These are phyloP conservation scores for Ensete ventricosum DNA, from an alignment of 176 grass and related monocot species.

Conservation along the genomic window DNA sequence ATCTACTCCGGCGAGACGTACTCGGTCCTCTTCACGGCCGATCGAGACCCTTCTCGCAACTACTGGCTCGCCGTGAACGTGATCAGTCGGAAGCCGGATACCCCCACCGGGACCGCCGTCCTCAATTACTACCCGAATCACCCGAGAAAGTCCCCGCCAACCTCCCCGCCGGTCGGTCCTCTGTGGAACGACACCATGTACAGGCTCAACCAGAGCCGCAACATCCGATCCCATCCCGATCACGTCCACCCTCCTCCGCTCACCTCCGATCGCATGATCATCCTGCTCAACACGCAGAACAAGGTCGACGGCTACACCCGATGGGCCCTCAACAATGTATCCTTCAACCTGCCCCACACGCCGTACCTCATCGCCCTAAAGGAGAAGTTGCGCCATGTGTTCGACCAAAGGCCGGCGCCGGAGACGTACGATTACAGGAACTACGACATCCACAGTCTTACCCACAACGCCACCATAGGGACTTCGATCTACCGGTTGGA, in stretches of 20 bases:
- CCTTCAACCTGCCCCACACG: conserved; percentile 48
- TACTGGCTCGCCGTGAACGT: conserved; percentile 74
- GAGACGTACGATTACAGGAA: conserved; percentile 44
- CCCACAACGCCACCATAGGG: conserved; percentile 26
- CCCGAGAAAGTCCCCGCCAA: conserved; percentile 15
- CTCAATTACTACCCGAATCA: conserved; percentile 52
- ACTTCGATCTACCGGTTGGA: conserved; percentile 37
- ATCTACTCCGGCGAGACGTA: conserved; percentile 94
- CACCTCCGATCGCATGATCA: conserved; percentile 44
- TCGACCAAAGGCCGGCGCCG: conserved; percentile 36
- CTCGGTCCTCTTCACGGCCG: conserved; percentile 57
- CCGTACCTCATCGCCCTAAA: conserved; percentile 65
- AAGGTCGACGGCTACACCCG: conserved; percentile 25
- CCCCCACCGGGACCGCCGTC: conserved; percentile 43
- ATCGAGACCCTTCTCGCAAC: conserved; percentile 68
- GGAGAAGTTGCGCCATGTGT: conserved; percentile 25
- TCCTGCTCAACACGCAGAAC: conserved; percentile 76
- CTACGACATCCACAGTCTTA: conserved; percentile 24
- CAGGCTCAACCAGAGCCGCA: conserved; percentile 39
- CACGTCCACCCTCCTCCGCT: conserved; percentile 28
- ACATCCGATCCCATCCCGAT: conserved; percentile 42
- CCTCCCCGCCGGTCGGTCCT: conserved; percentile 26
- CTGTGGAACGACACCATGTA: conserved; percentile 49
- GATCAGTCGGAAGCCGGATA: conserved; percentile 43
- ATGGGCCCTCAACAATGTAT: conserved; percentile 79